phyloP scores from a whole-genome alignment of 208 protist species.

The Acanthamoeba royreba region DNA sequence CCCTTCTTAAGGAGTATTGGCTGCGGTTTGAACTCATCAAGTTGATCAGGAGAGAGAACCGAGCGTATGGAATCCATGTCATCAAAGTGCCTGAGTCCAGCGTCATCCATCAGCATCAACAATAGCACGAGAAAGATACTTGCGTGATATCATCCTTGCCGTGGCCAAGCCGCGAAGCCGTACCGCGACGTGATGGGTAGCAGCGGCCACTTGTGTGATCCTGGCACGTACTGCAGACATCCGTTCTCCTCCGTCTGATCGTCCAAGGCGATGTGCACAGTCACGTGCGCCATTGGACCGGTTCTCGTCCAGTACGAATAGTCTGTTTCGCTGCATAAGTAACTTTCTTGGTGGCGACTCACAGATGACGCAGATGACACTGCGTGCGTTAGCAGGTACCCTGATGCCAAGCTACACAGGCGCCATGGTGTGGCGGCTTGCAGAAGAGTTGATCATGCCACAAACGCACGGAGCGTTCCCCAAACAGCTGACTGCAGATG shows the following conservation, averaged over 20 bases:
- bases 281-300: neutral
- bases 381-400: neutral
- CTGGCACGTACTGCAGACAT: slow-evolving; percentile 36
- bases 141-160: too few relatives aligned
- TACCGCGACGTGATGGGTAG: neutral
- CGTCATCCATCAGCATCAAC: neutral
- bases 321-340: neutral
- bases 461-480: neutral
- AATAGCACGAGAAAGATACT: neutral
- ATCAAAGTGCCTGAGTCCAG: neutral
- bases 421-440: neutral
- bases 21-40: neutral
- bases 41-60: neutral
- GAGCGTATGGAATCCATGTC: slow-evolving; percentile 15
- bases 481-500: neutral
- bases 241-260: slow-evolving; percentile 33
- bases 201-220: neutral
- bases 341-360: neutral
- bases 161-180: neutral
- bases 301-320: slow-evolving; percentile 43
- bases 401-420: slow-evolving; percentile 12
- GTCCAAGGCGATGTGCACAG: slow-evolving; percentile 21
- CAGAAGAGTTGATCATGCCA: neutral
- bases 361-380: neutral
- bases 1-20: neutral